Evolutionary conservation across 2,329 filamentous ascomycete genomes (phyloP), one percentile per base, ranked within the genome.

Genomic region (Aspergillus piperis): DNA sequence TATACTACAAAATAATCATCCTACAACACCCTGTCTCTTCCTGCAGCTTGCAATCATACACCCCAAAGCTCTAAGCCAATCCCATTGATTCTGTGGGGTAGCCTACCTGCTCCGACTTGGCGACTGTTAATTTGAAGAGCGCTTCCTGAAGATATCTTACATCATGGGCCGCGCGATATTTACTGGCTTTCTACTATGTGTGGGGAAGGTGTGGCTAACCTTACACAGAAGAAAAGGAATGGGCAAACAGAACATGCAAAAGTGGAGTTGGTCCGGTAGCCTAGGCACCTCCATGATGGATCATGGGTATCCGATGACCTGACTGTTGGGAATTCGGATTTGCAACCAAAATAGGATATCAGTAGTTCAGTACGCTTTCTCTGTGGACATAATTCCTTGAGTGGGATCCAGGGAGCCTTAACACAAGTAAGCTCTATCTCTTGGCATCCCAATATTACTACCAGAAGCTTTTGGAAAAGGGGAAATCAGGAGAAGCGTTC

Each of bases 61-160:
- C 19, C 21, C 10, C 19, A 19, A 44, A 44, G n/a, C 15, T n/a
- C 11, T 23, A 50, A 17, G 13, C 15, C 23, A 27, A 19, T 19
- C 41, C 41, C 19, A 44, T 44, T 19, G 41, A 13, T 13, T 44
- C 19, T 25, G 47, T 27, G 47, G 23, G 23, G 11, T 50, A 17
- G 10, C 47, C 25, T 27, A n/a, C 47, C 47, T 17, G 5, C 47
- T 50, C 25, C 47, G 25, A 50, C 25, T 50, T 30, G 47, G 25
- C 25, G n/a, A 27, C 47, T 50, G 21, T 50, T 30, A 44, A 44
- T 50, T 17, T 30, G n/a, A 32, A n/a, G 47, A 50, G 25, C 47
- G 47, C 47, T 50, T 50, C 15, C 25, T 50, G 47, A 50, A 50
- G 47, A 50, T 50, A 30, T 50, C 25, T 50, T 50, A 50, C 47